Conservation (phyloP, 148 eudicot genomes). For the Limonium bicolor region DNA sequence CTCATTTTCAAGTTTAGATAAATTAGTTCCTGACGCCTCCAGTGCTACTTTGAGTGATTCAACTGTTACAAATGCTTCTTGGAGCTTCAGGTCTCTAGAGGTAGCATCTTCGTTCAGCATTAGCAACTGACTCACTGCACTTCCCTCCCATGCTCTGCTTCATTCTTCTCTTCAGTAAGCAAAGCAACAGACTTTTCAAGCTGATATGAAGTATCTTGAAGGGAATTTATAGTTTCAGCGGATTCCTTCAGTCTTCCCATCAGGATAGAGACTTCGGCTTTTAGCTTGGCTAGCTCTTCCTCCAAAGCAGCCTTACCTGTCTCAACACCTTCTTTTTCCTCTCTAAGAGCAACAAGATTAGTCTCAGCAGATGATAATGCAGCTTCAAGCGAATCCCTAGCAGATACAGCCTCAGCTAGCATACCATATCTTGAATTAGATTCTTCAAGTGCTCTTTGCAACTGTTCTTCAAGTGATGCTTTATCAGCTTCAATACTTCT, state of each 20-base stretch:
- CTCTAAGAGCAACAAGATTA: constrained; percentile 24
- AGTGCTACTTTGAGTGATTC: constrained; percentile 46
- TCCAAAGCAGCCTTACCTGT: constrained; percentile 31
- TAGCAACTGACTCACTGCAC: constrained; percentile 41
- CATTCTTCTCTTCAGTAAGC: constrained; percentile 46
- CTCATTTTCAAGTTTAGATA: constrained; percentile 35
- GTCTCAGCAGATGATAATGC: constrained; percentile 48
- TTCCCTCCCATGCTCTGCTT: constrained; percentile 26
- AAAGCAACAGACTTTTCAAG: constrained; percentile 30
- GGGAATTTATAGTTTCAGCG: constrained; percentile 37
- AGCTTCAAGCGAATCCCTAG: constrained; percentile 39
- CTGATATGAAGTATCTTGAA: constrained; percentile 56
- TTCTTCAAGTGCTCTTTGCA: constrained; percentile 37
- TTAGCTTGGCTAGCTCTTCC: constrained; percentile 46
- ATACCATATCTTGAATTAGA: constrained; percentile 17
- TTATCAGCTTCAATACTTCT: constrained; percentile 38
- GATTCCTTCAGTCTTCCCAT: constrained; percentile 37
- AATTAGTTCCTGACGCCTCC: constrained; percentile 28
- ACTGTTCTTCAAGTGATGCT: constrained; percentile 25
- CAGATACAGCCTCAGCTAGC: constrained; percentile 31
- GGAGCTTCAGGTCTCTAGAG: constrained; percentile 28
- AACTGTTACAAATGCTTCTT: constrained; percentile 32
- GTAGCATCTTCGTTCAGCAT: constrained; percentile 56
- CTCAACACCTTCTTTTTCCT: constrained; percentile 58
- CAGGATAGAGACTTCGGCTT: constrained; percentile 33